phyloP scores from a whole-genome alignment of 495 filamentous ascomycete species.

The Hyaloscypha variabilis region DNA sequence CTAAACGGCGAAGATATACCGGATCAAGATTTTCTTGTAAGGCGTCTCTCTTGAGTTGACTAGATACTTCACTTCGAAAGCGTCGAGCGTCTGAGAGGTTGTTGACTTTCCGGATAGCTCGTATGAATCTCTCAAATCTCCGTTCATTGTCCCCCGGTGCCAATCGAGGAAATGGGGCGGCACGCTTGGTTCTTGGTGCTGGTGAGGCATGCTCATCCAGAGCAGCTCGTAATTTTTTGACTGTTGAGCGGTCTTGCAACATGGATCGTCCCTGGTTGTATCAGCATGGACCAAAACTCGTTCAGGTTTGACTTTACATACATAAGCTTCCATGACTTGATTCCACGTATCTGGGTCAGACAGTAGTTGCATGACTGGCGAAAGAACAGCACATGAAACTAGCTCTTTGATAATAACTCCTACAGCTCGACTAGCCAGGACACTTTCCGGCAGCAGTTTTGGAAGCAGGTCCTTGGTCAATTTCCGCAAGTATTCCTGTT shows the following conservation, averaged over 20 bases:
- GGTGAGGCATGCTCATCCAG: conserved; percentile 94
- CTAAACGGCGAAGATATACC: conserved; percentile 82
- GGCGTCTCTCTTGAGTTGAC: conserved; percentile 84
- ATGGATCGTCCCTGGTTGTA: conserved; percentile 68
- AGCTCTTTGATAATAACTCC: conserved; percentile 82
- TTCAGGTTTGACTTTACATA: conserved; percentile 31
- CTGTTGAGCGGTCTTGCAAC: conserved; percentile 93
- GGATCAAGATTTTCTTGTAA: conserved; percentile 78
- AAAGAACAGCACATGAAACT: conserved; percentile 74
- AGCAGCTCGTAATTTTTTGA: conserved; percentile 89
- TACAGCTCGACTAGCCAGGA: conserved; percentile 79
- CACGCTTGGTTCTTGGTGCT: conserved; percentile 64
- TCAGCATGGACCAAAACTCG: conserved; percentile 10
- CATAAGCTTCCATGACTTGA: conserved; percentile 86
- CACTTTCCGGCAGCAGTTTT: conserved; percentile 68
- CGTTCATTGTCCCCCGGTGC: conserved; percentile 71
- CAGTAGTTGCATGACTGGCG: conserved; percentile 69
- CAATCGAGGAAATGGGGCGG: conserved; percentile 67
- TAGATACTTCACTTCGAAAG: conserved; percentile 89
- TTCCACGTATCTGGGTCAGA: conserved; percentile 97
- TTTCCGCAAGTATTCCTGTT: conserved; percentile 85
- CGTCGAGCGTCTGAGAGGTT: conserved; percentile 93
- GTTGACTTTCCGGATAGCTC: conserved; percentile 83
- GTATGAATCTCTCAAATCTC: conserved; percentile 91
- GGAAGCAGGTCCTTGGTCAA: conserved; percentile 72